Evolutionary conservation across 305 asterid genomes (phyloP), one percentile per base, ranked within the genome.

Genomic region (Euphrasia arctica): DNA sequence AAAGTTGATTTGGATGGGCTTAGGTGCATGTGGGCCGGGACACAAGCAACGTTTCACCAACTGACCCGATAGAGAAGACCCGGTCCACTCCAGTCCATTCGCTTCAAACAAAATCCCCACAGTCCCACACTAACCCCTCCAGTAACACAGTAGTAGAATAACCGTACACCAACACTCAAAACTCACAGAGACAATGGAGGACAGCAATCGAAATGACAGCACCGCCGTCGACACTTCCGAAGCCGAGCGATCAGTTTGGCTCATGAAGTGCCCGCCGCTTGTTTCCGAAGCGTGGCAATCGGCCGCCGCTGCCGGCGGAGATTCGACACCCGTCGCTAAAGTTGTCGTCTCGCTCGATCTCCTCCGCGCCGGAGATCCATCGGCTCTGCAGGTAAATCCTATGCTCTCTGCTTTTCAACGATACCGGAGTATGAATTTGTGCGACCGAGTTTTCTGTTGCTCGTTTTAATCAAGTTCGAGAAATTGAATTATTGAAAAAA

Each of bases 241-340:
- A 34, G 41, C 91, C 54, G 96, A 87, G 34, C 80, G 90, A 73
- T 73, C 95, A 55, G 90, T 91, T 15, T 89, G 96, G 95, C 82
- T 91, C 22, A 89, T 91, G 95, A 91, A 91, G 89, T 89, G 95
- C 55, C 97, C 97, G 28, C 81, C 87, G 10, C 83, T 82, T 13
- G 95, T 87, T 52, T 75, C 95, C 52, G 85, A 85, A 79, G 81
- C 94, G 1, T 86, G 94, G 94, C 85, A 82, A 31, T 68, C 91
- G 45, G 72, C 87, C 58, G 75, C 91, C 51, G 79, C 86, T 34
- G 50, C 85, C 45, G 60, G 82, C 18, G 54, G 62, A 18, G 91
- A 83, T 68, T 54, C 85, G n/a, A 83, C 80, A 3, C 75, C 85
- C 27, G 79, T 85, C 55, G 86, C 95, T 1, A 89, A 91, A 84